Evolutionary conservation across 148 eudicot species (phyloP).

Genomic region (Cornus controversa): DNA sequence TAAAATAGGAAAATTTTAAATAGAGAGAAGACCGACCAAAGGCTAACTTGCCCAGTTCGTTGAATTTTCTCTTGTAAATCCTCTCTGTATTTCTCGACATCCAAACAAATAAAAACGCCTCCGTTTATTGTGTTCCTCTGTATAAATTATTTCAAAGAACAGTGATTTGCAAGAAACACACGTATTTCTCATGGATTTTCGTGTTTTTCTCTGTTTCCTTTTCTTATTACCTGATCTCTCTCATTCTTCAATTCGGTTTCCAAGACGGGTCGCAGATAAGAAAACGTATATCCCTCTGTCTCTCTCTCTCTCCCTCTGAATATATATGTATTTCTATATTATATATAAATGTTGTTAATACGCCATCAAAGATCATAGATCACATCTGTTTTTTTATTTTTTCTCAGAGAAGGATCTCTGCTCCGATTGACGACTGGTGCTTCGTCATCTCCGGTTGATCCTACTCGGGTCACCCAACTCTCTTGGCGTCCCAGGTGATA

Average conservation of each 20-base stretch:
- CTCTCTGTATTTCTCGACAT: too few relatives aligned
- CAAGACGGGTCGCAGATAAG: slow-evolving; percentile 6
- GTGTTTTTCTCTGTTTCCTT: slow-evolving; percentile 4
- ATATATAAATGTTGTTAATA: background rate
- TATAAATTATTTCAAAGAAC: too few relatives aligned
- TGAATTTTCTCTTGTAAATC: too few relatives aligned
- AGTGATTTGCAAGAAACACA: background rate
- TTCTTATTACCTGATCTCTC: slow-evolving; percentile 9
- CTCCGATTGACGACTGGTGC: slow-evolving; percentile 44
- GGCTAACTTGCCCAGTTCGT: too few relatives aligned
- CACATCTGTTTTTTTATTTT: background rate
- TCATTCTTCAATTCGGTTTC: slow-evolving; percentile 13
- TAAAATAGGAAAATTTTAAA: too few relatives aligned
- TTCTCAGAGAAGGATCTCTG: slow-evolving; percentile 38
- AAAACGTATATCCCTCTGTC: background rate
- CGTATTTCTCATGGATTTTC: slow-evolving; percentile 14
- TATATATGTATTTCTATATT: too few relatives aligned
- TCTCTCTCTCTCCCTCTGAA: background rate
- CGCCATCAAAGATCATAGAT: background rate
- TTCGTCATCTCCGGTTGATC: slow-evolving; percentile 44
- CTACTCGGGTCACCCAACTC: slow-evolving; percentile 73
- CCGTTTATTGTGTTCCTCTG: too few relatives aligned
- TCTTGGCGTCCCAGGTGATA: slow-evolving; percentile 79
- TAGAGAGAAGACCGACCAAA: too few relatives aligned
- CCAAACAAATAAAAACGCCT: too few relatives aligned